Evolutionary conservation across 2,329 filamentous ascomycete genomes (phyloP), one percentile per base, ranked within the genome.

Genomic region (Ceratocystis harringtonii): DNA sequence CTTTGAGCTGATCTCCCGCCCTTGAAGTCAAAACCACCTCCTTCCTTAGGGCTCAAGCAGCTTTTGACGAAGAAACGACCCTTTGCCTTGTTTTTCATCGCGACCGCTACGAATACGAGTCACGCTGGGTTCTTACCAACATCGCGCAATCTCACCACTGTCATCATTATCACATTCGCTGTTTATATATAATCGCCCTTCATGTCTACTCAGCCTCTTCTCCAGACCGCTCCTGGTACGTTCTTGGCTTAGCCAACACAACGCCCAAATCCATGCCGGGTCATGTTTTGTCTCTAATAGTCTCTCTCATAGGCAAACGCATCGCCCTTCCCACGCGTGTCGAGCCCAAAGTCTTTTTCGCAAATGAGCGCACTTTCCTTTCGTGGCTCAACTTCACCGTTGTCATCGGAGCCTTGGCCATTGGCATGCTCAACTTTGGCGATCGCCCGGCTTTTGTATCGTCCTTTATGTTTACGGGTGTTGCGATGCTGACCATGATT

Each of bases 381-480:
- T 96, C 91, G 77, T 99, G 94, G 94, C 89, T 99, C 73, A 99
- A 99, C 83, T 97, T 97, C 81, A 96, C 92, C 75, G 92, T 99
- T 73, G 92, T 99, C 77, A 88, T 99, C 68, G 94, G 94, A 73
- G 94, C 94, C 69, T 86, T 99, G 62, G 92, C 94, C 70, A 90
- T 99, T 71, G 94, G 94, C 71, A 91, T 99, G 74, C 86, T 99
- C 72, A 99, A 99, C 81, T 99, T 99, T 72, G 94, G 94, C 74
- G 94, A 99, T 77, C 86, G 86, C 69, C 85, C 95, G 65, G 92
- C 92, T 71, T 94, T 94, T 75, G 96, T 97, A 76, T 92, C 88
- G 68, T 91, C 94, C 65, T 92, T 90, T 64, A 81, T 96, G 64
- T 99, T 99, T 79, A 97, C 94, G 0, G 79, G 91, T 70, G 92